Evolutionary conservation across 352 stramenopile species (phyloP), one percentile per base, ranked within the genome.

Genomic region (Phytophthora sojae): DNA sequence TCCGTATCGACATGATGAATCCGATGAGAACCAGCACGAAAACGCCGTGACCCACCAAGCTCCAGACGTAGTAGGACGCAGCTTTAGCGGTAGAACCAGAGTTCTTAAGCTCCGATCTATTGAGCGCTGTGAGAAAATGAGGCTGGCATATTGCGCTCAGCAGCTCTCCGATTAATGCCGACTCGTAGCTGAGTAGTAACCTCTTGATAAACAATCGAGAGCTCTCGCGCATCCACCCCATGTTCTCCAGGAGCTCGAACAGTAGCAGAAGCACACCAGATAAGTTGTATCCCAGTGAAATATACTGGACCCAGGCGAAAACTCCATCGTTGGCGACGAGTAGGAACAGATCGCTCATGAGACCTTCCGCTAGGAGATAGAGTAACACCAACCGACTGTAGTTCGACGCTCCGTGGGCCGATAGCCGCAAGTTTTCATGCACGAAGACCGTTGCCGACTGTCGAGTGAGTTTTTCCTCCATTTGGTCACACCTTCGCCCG

Each of bases 191-290:
- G 19, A 80, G 69, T 5, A 80, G 29, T 3, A 76, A 21, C 0
- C 69, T 64, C 54, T 70, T 79, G 19, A 64, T 21, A 6, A 64
- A 52, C 2, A 64, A 23, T 5, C 54, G 30, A 29, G 47, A 52
- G 6, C 49, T 44, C 44, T 61, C 39, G 1, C 14, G 30, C 7
- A 74, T 39, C 30, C 57, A 73, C 4, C 52, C 64, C 2, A n/a
- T 60, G n/a, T 21, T 73, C 44, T 79, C 72, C 8, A 74, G 9
- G 1, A 70, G 67, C 58, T 79, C 72, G 17, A 76, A 79, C 5
- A 62, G 29, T 49, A 79, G 21, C 21, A 74, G 56, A 14, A 79
- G 21, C 56, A 76, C 14, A 4, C 72, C 72, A 0, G 72, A 68
- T 0, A 76, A 39, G 14, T 79, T 79, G 30, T 76, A 76, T 23